Evolutionary conservation across 1,139 yeast genomes (phyloP).

Genomic region (Yamadazyma triangularis): DNA sequence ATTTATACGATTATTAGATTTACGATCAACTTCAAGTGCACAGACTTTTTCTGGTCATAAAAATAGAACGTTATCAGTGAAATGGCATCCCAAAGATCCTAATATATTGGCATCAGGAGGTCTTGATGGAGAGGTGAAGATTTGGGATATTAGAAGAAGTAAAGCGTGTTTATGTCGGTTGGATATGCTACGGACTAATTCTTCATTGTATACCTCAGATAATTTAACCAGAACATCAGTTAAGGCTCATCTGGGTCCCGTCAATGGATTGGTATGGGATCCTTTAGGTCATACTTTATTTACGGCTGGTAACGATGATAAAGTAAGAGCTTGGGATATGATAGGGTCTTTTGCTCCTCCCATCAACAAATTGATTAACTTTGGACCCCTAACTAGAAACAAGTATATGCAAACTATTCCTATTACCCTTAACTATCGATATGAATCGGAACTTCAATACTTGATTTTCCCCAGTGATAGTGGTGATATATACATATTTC

Average conservation of each 20-base stretch:
- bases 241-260: slow-evolving; percentile 71
- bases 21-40: slow-evolving; percentile 64
- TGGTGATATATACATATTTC: slow-evolving; percentile 68
- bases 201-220: slow-evolving; percentile 12
- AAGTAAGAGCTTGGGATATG: slow-evolving; percentile 72
- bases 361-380: slow-evolving; percentile 61
- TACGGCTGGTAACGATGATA: slow-evolving; percentile 74
- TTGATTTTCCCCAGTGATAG: slow-evolving; percentile 72
- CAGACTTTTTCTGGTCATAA: slow-evolving; percentile 67
- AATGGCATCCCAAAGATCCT: slow-evolving; percentile 72
- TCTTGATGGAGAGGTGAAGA: slow-evolving; percentile 59
- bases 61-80: slow-evolving; percentile 58
- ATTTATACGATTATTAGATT: slow-evolving; percentile 63
- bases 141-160: slow-evolving; percentile 77
- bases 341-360: slow-evolving; percentile 40
- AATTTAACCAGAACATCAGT: slow-evolving; percentile 33
- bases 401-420: slow-evolving; percentile 50
- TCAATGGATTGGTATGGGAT: slow-evolving; percentile 72
- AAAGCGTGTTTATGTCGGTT: slow-evolving; percentile 58
- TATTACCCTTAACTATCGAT: slow-evolving; percentile 37
- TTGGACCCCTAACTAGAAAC: slow-evolving; percentile 75
- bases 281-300: slow-evolving; percentile 55
- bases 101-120: slow-evolving; percentile 72
- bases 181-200: slow-evolving; percentile 44
- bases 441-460: slow-evolving; percentile 51